phyloP scores from a whole-genome alignment of 352 stramenopile genomes.

The Plasmopara viticola region DNA sequence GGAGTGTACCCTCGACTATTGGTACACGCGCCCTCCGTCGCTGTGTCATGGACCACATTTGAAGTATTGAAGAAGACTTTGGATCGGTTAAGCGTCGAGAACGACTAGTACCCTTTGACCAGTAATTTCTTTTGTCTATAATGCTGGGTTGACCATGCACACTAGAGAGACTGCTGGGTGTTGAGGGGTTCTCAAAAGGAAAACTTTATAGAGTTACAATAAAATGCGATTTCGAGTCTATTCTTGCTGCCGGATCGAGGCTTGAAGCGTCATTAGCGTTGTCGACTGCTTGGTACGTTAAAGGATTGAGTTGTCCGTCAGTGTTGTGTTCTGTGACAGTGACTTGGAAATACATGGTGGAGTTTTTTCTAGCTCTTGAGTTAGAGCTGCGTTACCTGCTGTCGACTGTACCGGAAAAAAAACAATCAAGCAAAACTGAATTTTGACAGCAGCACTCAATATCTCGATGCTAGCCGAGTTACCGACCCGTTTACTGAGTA shows the following conservation, averaged over 20 bases:
- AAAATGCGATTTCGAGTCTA: slow-evolving; percentile 17
- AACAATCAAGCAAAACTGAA: too few species aligned
- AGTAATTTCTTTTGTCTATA: slow-evolving; percentile 7
- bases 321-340: slow-evolving; percentile 11
- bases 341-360: slow-evolving; percentile 9
- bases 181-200: slow-evolving; percentile 13
- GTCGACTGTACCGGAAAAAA: too few species aligned
- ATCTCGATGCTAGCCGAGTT: too few species aligned
- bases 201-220: slow-evolving; percentile 39
- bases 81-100: slow-evolving; percentile 33
- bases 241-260: slow-evolving; percentile 18
- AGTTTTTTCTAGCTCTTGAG: slow-evolving; percentile 4
- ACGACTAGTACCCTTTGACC: slow-evolving; percentile 22
- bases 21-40: slow-evolving; percentile 94
- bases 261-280: neutral
- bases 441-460: too few species aligned
- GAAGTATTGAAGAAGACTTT: slow-evolving; percentile 91
- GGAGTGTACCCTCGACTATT: slow-evolving; percentile 92
- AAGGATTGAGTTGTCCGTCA: neutral
- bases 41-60: slow-evolving; percentile 99
- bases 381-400: too few species aligned
- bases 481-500: too few species aligned
- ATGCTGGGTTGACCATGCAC: slow-evolving; percentile 3
- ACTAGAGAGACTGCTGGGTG: slow-evolving; percentile 8
- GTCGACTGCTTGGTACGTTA: slow-evolving; percentile 11